Evolutionary conservation across 2,329 filamentous ascomycete genomes (phyloP), one percentile per base, ranked within the genome.

Genomic region (Xylaria sp.): DNA sequence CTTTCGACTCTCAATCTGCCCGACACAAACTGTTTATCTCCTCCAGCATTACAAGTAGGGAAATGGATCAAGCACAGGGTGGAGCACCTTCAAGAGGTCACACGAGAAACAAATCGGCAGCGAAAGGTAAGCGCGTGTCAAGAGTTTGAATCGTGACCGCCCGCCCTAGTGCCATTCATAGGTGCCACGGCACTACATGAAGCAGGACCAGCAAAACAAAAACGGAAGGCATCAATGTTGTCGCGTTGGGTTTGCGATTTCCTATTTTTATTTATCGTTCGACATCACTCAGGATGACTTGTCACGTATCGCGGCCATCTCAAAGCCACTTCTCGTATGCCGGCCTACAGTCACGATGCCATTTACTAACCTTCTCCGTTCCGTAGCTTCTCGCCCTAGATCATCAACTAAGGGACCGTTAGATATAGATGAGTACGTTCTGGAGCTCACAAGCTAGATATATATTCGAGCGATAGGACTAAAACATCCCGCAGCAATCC

Each of bases 381-480:
- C 65, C 44, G n/a, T 77, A 88, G 87, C 86, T 54, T 81, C 86
- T n/a, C 82, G 90, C 53, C 87, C 90, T 9, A 85, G 91, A 59
- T 89, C 90, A 49, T 87, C 90, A 53, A 96, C 93, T 4, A 92
- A 90, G 79, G 93, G 93, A 0, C 93, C 93, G 4, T 83, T 97
- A 23, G 93, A 96, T 75, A 82, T 84, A 70, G 88, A 90, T 71
- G 91, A 95, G 92, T 95, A 85, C 81, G 89, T 79, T 26, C 48
- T 59, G 53, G 31, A 67, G 69, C 42, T 64, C 38, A 33, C 11
- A 40, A 26, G 11, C 53, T 59, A 71, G 33, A 64, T 70, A 59
- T 6, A 26, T 33, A 23, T 23, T 1, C 2, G 46, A 28, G 36
- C 20, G 26, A 51, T 17, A 57, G 54, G 64, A 31, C 54, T 71